These are phyloP conservation scores for Leishmania guyanensis DNA, from an alignment of 208 protist genomes.

Conservation along the genomic window DNA sequence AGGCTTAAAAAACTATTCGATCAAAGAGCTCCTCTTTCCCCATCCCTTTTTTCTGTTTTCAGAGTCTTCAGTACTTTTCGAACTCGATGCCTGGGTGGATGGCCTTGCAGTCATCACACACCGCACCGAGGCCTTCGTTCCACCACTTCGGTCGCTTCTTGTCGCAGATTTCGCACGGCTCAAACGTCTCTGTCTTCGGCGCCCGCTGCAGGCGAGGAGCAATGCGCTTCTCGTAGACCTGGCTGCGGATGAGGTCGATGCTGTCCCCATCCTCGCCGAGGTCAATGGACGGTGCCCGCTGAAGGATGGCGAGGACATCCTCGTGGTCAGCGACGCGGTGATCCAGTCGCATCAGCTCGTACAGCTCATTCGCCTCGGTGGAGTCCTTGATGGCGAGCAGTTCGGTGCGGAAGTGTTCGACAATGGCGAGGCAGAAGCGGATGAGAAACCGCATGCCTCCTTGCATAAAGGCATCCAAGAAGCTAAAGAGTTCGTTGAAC, in stretches of 20 bases:
- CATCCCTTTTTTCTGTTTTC: background rate
- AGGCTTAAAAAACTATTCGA: background rate
- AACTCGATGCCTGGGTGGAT: constrained; percentile 38
- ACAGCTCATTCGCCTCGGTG: constrained; percentile 64
- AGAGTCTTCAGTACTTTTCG: constrained; percentile 55
- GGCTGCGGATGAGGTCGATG: constrained; percentile 66
- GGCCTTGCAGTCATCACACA: constrained; percentile 74
- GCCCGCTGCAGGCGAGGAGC: constrained; percentile 75
- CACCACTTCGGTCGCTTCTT: constrained; percentile 75
- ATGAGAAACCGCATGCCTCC: constrained; percentile 81
- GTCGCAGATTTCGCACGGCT: constrained; percentile 81
- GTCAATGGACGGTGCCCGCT: constrained; percentile 63
- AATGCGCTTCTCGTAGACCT: constrained; percentile 75
- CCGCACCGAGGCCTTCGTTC: constrained; percentile 71
- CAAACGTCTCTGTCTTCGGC: constrained; percentile 79
- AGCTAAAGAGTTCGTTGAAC: constrained; percentile 84
- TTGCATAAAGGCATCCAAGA: constrained; percentile 86
- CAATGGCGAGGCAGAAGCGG: constrained; percentile 82
- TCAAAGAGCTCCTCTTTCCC: background rate
- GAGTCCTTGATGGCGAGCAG: constrained; percentile 64
- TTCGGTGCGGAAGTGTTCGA: constrained; percentile 80
- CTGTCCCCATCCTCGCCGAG: constrained; percentile 56
- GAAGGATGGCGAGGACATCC: constrained; percentile 70
- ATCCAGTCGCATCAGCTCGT: constrained; percentile 91
- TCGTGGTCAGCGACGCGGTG: constrained; percentile 43